Evolutionary conservation across 1,139 yeast species (phyloP).

Genomic region (Pneumocystis canis): DNA sequence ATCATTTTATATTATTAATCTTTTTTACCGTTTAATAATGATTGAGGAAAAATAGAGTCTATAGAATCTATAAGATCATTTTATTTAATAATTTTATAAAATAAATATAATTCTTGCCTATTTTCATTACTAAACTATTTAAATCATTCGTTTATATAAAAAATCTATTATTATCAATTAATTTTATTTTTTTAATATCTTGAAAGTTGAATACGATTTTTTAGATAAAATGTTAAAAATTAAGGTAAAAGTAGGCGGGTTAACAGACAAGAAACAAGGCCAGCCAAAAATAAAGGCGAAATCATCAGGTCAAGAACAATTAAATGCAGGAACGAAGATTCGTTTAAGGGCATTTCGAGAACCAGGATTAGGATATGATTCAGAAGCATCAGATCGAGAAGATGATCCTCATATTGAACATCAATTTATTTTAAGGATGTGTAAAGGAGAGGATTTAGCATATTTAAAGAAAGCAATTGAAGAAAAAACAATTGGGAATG

Average conservation of each 20-base stretch:
- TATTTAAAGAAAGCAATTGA: slow-evolving; percentile 25
- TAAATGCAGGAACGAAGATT: slow-evolving; percentile 52
- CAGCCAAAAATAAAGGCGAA: not conserved
- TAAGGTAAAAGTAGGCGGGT: not conserved
- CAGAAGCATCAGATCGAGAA: slow-evolving; percentile 91
- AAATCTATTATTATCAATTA: too few species aligned
- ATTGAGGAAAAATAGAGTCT: too few species aligned
- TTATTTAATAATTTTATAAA: too few species aligned
- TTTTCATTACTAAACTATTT: too few species aligned
- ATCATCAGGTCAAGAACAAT: slow-evolving; percentile 36
- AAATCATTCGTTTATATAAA: too few species aligned
- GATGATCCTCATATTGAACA: slow-evolving; percentile 89
- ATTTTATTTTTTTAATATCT: too few species aligned
- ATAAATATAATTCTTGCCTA: too few species aligned
- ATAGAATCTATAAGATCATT: too few species aligned
- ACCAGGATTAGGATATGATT: slow-evolving; percentile 92
- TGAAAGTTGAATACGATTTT: too few species aligned
- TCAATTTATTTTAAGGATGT: slow-evolving; percentile 63
- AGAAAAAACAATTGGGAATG: slow-evolving; percentile 38
- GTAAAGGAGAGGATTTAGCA: slow-evolving; percentile 67
- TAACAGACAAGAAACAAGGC: not conserved
- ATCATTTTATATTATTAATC: not conserved
- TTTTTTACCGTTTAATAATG: not conserved
- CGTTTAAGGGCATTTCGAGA: slow-evolving; percentile 31
- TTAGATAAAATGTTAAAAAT: not conserved